These are phyloP conservation scores for Cercophora newfieldiana DNA, from an alignment of 495 filamentous ascomycete genomes.

Conservation along the genomic window DNA sequence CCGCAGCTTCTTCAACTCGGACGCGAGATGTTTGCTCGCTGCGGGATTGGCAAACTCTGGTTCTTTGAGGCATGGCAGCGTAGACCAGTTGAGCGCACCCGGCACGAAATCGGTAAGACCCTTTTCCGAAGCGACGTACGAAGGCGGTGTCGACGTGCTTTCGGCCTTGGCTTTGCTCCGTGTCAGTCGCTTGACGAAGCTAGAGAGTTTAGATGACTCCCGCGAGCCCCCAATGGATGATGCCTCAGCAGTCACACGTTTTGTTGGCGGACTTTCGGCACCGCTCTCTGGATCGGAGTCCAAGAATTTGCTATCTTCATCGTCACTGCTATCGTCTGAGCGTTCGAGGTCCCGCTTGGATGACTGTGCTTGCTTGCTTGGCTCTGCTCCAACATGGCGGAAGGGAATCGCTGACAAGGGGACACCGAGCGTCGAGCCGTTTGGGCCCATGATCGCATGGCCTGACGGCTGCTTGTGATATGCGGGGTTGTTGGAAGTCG, in stretches of 20 bases:
- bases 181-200: not conserved
- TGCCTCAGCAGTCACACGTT: not conserved
- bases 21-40: slow-evolving; percentile 63
- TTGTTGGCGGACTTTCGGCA: not conserved
- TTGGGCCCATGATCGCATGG: slow-evolving; percentile 11
- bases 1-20: slow-evolving; percentile 61
- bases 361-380: not conserved
- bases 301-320: slow-evolving; percentile 56
- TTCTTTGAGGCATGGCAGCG: slow-evolving; percentile 56
- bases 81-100: slow-evolving; percentile 56
- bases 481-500: not conserved
- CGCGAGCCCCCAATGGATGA: not conserved
- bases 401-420: slow-evolving; percentile 33
- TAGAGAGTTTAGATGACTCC: not conserved
- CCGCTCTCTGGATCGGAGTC: slow-evolving; percentile 25
- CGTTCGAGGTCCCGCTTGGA: slow-evolving; percentile 10
- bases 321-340: slow-evolving; percentile 46
- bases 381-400: slow-evolving; percentile 6
- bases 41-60: slow-evolving; percentile 68
- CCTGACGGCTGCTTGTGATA: slow-evolving; percentile 12
- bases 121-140: slow-evolving; percentile 7
- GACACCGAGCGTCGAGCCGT: slow-evolving; percentile 14
- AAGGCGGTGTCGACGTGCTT: not conserved
- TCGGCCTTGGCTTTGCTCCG: not conserved
- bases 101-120: slow-evolving; percentile 64